These are phyloP conservation scores for Penicillium nucicola DNA, from an alignment of 495 filamentous ascomycete species.

Conservation along the genomic window DNA sequence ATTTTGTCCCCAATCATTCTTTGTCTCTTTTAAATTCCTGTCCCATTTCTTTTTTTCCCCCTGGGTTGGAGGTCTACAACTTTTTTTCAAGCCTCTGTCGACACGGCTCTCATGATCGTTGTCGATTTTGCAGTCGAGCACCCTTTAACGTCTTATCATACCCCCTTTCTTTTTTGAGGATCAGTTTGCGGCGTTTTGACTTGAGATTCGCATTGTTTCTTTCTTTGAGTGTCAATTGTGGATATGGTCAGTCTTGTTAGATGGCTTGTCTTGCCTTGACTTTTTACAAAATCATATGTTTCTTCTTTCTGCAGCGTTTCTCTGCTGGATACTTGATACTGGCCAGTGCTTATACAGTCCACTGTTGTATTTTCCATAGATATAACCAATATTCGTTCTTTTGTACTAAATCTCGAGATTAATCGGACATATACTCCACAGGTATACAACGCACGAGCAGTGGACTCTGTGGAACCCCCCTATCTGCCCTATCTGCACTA, in stretches of 20 bases:
- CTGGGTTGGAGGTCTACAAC: background rate
- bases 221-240: background rate
- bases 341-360: no score
- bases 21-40: conserved; percentile 13
- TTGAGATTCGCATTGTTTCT: conserved; percentile 15
- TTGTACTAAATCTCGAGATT: no score
- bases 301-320: background rate
- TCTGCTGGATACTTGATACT: background rate
- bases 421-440: no score
- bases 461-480: no score
- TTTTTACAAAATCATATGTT: background rate
- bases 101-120: conserved; percentile 12
- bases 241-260: background rate
- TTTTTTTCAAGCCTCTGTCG: background rate
- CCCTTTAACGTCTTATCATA: conserved; percentile 19
- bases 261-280: background rate
- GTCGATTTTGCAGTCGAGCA: background rate
- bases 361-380: no score
- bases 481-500: no score
- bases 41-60: background rate
- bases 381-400: background rate
- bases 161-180: conserved; percentile 13
- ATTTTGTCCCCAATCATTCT: background rate
- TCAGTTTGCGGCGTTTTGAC: conserved; percentile 11
- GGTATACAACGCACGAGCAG: no score